These are phyloP conservation scores for Podaxis rugospora DNA, from an alignment of 768 basidiomycete genomes.

Conservation along the genomic window DNA sequence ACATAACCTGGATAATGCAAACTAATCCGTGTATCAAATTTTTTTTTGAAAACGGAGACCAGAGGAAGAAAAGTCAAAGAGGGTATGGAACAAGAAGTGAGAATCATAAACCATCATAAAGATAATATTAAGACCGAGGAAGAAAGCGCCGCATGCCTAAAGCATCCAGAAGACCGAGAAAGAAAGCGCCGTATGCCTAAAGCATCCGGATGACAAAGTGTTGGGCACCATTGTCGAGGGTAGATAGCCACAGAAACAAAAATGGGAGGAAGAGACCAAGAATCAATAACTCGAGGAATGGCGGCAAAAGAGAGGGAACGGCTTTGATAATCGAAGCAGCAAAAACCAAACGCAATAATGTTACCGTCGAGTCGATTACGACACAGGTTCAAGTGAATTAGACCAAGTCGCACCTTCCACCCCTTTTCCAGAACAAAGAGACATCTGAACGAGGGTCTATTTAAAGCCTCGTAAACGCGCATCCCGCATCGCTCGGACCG, in stretches of 20 bases:
- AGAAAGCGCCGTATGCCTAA: background rate
- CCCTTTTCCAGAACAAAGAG: background rate
- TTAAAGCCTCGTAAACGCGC: background rate
- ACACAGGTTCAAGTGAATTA: too few relatives aligned
- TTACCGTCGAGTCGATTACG: too few relatives aligned
- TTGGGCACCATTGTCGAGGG: too few relatives aligned
- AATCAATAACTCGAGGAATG: too few relatives aligned
- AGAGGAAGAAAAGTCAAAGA: background rate
- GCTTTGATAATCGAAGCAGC: too few relatives aligned
- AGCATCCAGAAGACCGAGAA: background rate
- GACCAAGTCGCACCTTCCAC: too few relatives aligned
- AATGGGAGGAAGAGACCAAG: too few relatives aligned
- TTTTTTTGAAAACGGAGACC: background rate
- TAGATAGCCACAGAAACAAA: too few relatives aligned
- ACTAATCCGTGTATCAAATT: background rate
- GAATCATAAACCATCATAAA: background rate
- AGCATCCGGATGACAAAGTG: too few relatives aligned
- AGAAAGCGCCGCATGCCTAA: background rate
- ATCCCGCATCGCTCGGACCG: background rate
- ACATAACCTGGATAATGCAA: background rate
- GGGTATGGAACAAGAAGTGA: background rate
- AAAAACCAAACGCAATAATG: too few relatives aligned
- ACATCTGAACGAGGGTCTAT: background rate
- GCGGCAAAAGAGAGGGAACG: too few relatives aligned
- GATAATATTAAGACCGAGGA: background rate